These are phyloP conservation scores for Neospermospora avenae DNA, from an alignment of 2,329 filamentous ascomycete species.

Conservation along the genomic window DNA sequence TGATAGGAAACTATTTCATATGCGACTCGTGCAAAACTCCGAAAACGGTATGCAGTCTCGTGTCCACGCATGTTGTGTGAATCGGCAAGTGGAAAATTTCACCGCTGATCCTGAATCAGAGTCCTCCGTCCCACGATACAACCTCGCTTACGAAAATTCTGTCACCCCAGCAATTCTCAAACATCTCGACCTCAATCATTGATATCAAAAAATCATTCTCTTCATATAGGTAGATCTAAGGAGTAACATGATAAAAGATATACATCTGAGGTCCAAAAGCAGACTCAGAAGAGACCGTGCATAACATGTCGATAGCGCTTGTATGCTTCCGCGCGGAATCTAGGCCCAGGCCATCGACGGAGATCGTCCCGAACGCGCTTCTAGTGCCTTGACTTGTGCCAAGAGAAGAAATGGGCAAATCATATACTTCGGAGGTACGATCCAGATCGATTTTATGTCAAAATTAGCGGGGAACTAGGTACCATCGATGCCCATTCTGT, in stretches of 20 bases:
- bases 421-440: constrained; percentile 7
- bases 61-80: background rate
- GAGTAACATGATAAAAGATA: no score
- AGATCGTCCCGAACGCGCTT: constrained; percentile 2
- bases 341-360: background rate
- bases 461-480: constrained; percentile 3
- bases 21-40: background rate
- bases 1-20: background rate
- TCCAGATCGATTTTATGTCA: constrained; percentile 3
- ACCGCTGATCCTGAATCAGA: background rate
- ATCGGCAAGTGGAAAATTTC: background rate
- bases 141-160: background rate
- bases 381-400: background rate
- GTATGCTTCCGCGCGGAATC: background rate
- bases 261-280: background rate
- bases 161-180: background rate
- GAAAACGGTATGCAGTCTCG: background rate
- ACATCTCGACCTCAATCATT: no score
- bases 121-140: no score
- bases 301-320: background rate
- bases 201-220: no score
- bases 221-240: background rate
- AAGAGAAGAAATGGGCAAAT: constrained; percentile 14
- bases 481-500: background rate
- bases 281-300: background rate